Conservation (phyloP, 768 basidiomycete species). For the Serendipita sp. region DNA sequence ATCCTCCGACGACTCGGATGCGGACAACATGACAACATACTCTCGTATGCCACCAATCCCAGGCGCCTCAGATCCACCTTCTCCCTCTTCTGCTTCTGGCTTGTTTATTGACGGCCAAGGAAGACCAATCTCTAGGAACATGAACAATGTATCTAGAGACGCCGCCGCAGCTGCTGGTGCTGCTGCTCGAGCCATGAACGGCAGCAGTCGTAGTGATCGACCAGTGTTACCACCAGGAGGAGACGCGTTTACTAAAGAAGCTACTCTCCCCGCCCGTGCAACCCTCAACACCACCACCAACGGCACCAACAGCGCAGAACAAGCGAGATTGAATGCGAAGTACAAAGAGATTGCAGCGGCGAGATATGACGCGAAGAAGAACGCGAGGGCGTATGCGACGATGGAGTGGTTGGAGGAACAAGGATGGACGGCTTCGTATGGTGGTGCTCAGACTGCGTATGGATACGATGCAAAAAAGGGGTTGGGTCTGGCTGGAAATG, state of each 20-base stretch:
- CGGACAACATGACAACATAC: not conserved
- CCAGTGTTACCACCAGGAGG: not conserved
- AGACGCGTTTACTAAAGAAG: not conserved
- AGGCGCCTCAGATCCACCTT: not conserved
- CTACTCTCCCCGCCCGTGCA: not conserved
- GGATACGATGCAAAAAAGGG: not conserved
- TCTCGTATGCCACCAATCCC: not conserved
- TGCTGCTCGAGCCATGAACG: not conserved
- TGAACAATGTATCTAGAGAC: too few relatives aligned
- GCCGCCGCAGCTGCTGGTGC: not conserved
- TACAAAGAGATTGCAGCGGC: not conserved
- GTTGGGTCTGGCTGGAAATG: not conserved
- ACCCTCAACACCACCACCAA: not conserved
- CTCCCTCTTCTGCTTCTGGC: too few relatives aligned
- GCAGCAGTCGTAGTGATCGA: not conserved
- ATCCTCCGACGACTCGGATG: not conserved
- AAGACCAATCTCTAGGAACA: too few relatives aligned
- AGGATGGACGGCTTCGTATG: not conserved
- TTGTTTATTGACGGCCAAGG: too few relatives aligned
- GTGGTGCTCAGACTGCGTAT: not conserved
- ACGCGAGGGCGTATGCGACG: not conserved
- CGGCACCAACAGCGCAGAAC: not conserved
- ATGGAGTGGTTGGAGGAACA: conserved; percentile 1
- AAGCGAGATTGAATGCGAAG: not conserved
- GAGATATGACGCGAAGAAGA: not conserved